Conservation (phyloP, 163 green algal species). For the Smithsoniella earleae region DNA sequence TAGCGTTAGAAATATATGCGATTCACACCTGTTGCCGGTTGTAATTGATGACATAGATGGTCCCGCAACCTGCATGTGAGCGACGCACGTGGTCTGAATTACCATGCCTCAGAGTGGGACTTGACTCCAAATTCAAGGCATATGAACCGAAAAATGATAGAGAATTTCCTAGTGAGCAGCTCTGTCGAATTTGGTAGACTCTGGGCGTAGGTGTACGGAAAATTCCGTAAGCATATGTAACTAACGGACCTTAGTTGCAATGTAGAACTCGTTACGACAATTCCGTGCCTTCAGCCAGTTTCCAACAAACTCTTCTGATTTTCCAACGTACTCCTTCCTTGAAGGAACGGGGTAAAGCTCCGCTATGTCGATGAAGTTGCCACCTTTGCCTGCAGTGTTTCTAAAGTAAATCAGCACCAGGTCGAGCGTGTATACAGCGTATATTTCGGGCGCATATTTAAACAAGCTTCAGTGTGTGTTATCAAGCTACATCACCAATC, state of each 20-base stretch:
- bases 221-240: not conserved
- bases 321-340: constrained; percentile 43
- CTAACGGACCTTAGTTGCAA: constrained; percentile 61
- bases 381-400: constrained; percentile 39
- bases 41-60: too few species aligned
- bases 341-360: constrained; percentile 70
- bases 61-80: not conserved
- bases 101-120: not conserved
- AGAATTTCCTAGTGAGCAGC: not conserved
- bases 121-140: not conserved
- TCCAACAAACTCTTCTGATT: constrained; percentile 65
- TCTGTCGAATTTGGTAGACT: constrained; percentile 9
- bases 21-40: too few species aligned
- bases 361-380: constrained; percentile 83
- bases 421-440: too few species aligned
- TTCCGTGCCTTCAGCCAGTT: constrained; percentile 50
- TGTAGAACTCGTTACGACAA: constrained; percentile 48
- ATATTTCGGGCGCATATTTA: too few species aligned
- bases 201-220: not conserved
- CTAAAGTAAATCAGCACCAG: too few species aligned
- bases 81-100: not conserved
- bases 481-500: not conserved
- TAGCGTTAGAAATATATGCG: not conserved
- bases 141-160: not conserved
- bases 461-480: not conserved